phyloP scores from a whole-genome alignment of 2,329 filamentous ascomycete genomes.

The Arthrobotrys sinensis region DNA sequence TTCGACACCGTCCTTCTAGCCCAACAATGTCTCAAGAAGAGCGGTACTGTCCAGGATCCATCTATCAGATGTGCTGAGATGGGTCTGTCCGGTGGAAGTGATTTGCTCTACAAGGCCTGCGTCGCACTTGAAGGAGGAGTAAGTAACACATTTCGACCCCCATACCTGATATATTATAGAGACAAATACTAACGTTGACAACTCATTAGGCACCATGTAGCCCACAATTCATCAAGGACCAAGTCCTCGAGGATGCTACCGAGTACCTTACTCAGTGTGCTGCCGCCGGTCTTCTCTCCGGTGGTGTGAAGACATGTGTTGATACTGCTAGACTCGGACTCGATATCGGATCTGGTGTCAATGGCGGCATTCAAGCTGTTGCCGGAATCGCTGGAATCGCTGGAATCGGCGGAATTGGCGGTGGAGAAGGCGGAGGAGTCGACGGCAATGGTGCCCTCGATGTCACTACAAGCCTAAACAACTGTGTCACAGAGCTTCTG shows the following conservation, averaged over 20 bases:
- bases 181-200: conserved; percentile 20
- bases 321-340: conserved; percentile 27
- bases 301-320: conserved; percentile 42
- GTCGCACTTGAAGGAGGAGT: conserved; percentile 46
- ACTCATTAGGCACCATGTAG: conserved; percentile 40
- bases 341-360: conserved; percentile 45
- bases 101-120: conserved; percentile 47
- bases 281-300: conserved; percentile 30
- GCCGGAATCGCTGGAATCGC: not conserved
- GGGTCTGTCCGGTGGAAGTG: conserved; percentile 34
- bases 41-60: conserved; percentile 34
- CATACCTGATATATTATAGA: not conserved
- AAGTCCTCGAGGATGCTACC: conserved; percentile 45
- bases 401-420: not conserved
- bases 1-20: conserved; percentile 50
- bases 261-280: conserved; percentile 41
- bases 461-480: not conserved
- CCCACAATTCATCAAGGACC: conserved; percentile 50
- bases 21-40: conserved; percentile 52
- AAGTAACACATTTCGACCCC: conserved; percentile 18
- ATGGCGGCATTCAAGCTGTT: not conserved
- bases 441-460: not conserved
- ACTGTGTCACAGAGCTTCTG: not conserved
- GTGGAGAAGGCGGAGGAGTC: not conserved
- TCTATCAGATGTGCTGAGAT: conserved; percentile 39